Evolutionary conservation across 257 asterid species (phyloP).

Genomic region (Anisodus tanguticus): DNA sequence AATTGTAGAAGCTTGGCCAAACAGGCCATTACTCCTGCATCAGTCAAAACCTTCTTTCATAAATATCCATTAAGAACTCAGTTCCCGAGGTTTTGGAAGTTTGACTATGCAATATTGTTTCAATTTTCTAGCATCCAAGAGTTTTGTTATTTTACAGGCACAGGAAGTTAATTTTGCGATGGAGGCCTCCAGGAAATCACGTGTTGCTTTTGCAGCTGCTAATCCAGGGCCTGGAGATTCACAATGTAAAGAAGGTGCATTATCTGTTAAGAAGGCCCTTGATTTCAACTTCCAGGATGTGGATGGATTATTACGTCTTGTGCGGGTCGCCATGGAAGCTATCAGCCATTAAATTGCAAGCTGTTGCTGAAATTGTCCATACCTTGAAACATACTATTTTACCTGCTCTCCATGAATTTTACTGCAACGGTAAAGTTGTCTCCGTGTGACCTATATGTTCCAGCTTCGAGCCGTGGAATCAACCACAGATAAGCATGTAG

Average conservation of each 20-base stretch:
- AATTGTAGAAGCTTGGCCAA: too few relatives aligned
- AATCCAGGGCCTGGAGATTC: conserved; percentile 65
- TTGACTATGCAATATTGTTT: not conserved
- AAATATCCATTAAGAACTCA: not conserved
- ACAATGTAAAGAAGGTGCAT: conserved; percentile 21
- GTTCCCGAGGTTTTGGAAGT: conserved; percentile 1
- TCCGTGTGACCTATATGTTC: not conserved
- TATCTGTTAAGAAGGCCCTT: conserved; percentile 72
- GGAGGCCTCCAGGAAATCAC: conserved; percentile 95
- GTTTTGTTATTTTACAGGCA: conserved; percentile 55
- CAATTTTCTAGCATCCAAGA: not conserved
- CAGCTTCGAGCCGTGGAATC: not conserved
- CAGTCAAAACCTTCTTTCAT: not conserved
- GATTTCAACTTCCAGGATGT: conserved; percentile 94
- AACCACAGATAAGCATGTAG: not conserved
- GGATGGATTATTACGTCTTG: conserved; percentile 79
- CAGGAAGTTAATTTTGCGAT: conserved; percentile 80
- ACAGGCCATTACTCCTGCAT: not conserved
- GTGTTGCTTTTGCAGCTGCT: conserved; percentile 72
- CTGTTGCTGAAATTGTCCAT: not conserved
- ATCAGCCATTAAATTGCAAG: conserved; percentile 53
- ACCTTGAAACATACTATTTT: conserved; percentile 29
- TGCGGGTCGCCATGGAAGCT: conserved; percentile 84
- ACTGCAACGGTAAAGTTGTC: not conserved
- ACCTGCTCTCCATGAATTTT: not conserved